These are phyloP conservation scores for Quercus mongolica DNA, from an alignment of 306 rosid genomes.

Conservation along the genomic window DNA sequence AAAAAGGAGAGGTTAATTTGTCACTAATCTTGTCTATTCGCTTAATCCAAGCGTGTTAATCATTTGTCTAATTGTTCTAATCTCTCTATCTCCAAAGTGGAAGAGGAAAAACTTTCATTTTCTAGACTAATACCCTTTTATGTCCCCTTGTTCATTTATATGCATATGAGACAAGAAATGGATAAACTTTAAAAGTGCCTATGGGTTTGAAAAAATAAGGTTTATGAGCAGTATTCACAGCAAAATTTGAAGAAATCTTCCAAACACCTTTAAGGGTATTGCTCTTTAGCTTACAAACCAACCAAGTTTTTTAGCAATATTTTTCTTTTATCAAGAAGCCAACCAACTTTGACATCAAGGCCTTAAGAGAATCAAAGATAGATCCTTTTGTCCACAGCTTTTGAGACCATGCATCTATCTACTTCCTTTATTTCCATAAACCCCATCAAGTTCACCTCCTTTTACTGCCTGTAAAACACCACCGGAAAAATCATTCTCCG, in stretches of 20 bases:
- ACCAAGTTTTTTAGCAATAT: conserved; percentile 14
- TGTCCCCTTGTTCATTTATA: conserved; percentile 2
- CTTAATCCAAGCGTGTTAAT: too few species aligned
- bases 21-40: too few species aligned
- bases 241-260: conserved; percentile 16
- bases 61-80: too few species aligned
- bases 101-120: too few species aligned
- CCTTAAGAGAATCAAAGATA: conserved; percentile 59
- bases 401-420: conserved; percentile 70
- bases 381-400: conserved; percentile 88
- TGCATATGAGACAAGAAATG: conserved; percentile 20
- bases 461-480: conserved; percentile 48
- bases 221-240: conserved; percentile 11
- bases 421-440: conserved; percentile 42
- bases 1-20: too few species aligned
- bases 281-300: conserved; percentile 29
- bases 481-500: conserved; percentile 24
- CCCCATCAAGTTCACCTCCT: conserved; percentile 57
- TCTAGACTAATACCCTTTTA: too few species aligned
- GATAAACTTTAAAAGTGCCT: conserved; percentile 6
- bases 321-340: conserved; percentile 31
- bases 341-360: conserved; percentile 72
- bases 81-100: too few species aligned
- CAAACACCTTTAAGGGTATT: conserved; percentile 28
- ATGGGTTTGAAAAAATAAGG: conserved; percentile 2